A percentile compares a stretch with the other conserved stretches of the same genome.
Conservation (phyloP, 768 basidiomycete genomes). For the Ramaria rubella region DNA sequence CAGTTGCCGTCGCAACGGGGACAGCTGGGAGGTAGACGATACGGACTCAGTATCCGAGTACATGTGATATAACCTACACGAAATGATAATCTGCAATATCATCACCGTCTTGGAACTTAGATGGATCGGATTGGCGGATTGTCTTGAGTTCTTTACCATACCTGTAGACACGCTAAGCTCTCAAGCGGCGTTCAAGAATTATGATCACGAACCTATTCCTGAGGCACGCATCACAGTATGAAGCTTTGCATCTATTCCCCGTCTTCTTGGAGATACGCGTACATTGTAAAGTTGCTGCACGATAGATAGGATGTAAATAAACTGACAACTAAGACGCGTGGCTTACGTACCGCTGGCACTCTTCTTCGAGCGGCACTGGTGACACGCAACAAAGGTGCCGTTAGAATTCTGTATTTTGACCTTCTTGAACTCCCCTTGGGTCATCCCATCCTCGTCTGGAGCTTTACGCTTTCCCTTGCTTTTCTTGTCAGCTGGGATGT, state of each 20-base stretch:
- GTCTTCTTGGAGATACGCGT: background rate
- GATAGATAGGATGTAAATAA: background rate
- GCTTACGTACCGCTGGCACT: background rate
- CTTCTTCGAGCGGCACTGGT: constrained; percentile 9
- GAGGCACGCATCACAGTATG: constrained; percentile 58
- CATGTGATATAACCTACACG: constrained; percentile 33
- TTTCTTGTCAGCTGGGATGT: background rate
- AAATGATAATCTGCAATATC: constrained; percentile 38
- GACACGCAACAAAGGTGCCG: background rate
- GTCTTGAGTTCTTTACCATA: constrained; percentile 49
- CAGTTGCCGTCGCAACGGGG: constrained; percentile 61
- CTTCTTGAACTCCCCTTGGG: background rate
- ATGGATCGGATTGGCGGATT: constrained; percentile 24
- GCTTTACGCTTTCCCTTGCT: constrained; percentile 45
- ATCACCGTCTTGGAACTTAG: constrained; percentile 23
- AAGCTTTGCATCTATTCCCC: constrained; percentile 3
- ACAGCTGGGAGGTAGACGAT: constrained; percentile 43
- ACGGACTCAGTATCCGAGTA: constrained; percentile 1
- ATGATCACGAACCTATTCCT: constrained; percentile 36
- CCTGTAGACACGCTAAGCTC: constrained; percentile 16
- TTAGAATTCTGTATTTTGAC: background rate
- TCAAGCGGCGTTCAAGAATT: background rate
- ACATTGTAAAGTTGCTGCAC: constrained; percentile 6
- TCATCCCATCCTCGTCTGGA: background rate
- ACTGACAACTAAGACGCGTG: background rate